A percentile compares a stretch with the other conserved stretches of the same genome.
Conservation (phyloP, 176 grass and related monocot genomes). For the Urochloa ruziziensis region DNA sequence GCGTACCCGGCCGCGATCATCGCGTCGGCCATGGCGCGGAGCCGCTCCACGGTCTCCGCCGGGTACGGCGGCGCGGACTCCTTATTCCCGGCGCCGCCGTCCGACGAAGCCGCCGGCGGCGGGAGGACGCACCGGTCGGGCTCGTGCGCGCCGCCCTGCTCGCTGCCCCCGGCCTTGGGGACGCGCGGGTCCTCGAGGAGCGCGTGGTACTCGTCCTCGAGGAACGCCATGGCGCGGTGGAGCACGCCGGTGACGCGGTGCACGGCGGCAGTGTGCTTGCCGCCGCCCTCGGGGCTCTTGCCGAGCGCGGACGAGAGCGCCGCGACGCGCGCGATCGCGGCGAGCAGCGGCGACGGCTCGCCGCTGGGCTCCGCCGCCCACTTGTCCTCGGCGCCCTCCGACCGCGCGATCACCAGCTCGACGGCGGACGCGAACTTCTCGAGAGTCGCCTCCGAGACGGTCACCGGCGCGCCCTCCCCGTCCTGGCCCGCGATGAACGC, state of each 20-base stretch:
- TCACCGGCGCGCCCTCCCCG: background rate
- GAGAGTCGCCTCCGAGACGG: slow-evolving; percentile 30
- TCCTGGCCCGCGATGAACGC: slow-evolving; percentile 41
- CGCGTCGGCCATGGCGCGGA: slow-evolving; percentile 47
- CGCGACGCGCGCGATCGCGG: slow-evolving; percentile 39
- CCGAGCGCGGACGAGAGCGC: slow-evolving; percentile 40
- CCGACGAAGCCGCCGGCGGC: background rate
- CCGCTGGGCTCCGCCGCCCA: slow-evolving; percentile 29
- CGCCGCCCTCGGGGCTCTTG: slow-evolving; percentile 13
- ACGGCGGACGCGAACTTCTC: slow-evolving; percentile 55
- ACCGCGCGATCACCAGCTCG: slow-evolving; percentile 43
- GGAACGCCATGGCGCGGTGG: slow-evolving; percentile 83
- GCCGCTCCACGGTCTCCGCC: slow-evolving; percentile 46
- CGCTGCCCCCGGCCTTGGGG: slow-evolving; percentile 1
- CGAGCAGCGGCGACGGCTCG: slow-evolving; percentile 46
- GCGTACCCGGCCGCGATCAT: slow-evolving; percentile 69
- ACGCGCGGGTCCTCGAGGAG: slow-evolving; percentile 51
- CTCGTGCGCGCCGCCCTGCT: slow-evolving; percentile 38
- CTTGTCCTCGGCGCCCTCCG: slow-evolving; percentile 36
- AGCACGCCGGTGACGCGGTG: slow-evolving; percentile 53
- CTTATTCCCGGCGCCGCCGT: background rate
- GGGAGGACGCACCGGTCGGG: slow-evolving; percentile 51
- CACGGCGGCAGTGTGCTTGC: slow-evolving; percentile 27
- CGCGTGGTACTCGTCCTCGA: slow-evolving; percentile 74
- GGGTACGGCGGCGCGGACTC: slow-evolving; percentile 20